Base-by-base conservation (phyloP, 2,329 filamentous ascomycete genomes). In the Colletotrichum musicola region DNA sequence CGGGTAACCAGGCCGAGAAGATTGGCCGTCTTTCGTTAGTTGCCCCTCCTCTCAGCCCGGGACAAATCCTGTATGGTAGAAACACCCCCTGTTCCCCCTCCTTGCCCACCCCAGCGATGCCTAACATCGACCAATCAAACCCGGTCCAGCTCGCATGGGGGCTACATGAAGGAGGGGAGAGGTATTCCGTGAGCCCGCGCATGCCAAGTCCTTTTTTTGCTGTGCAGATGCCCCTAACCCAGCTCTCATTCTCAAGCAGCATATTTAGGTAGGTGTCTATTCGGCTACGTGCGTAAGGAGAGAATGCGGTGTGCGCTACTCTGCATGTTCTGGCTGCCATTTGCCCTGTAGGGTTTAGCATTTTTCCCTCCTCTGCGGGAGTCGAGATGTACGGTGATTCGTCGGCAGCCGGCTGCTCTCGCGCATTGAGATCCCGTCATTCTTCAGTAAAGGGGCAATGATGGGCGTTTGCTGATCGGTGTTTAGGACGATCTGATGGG, bases 121-220 rank as follows among this genome's bases (percentile, higher is more conserved):
- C 57, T 60, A 46, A 51, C 18, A 14, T 25, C 4, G 25, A 10
- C 18, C 57, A 60, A 60, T 60, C 57, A 51, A 22, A 22, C 55
- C 27, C 27, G 14, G 14, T n/a, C 14, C 14, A 35, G n/a, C 5
- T 18, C 30, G 18, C 46, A 18, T 25, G 16, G 10, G 10, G 10
- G 10, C 25, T 42, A 14, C 46, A 25, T 27, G 20, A 14, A 6
- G 46, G 14, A n/a, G 7, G 50, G 57, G 30, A 60, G 40, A 20
- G 18, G 40, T 1, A 27, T 18, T 60, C 47, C 30, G 27, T 44
- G 57, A 46, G 25, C 27, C 44, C 46, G 3, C 6, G 2, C 5
- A n/a, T n/a, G 57, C 57, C 47, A 25, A 50, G 44, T 4, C 27
- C 9, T 30, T 10, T 13, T 49, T 38, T 25, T 50, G 47, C 47